These are phyloP conservation scores for Russula vinacea DNA, from an alignment of 768 basidiomycete genomes.

Conservation along the genomic window DNA sequence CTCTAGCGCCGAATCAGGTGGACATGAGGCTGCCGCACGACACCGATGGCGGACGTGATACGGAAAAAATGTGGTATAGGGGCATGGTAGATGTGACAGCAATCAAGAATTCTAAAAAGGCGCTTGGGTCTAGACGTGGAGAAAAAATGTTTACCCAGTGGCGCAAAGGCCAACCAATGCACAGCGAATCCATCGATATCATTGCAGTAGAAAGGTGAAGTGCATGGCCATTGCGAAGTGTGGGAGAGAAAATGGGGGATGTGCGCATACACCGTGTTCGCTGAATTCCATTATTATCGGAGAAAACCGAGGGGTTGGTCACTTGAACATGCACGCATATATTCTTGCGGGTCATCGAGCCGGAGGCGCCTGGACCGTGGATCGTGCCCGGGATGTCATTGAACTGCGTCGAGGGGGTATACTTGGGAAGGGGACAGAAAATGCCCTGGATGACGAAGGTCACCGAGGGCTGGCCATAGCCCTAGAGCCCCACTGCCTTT, in stretches of 20 bases:
- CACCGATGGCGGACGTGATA: conserved; percentile 25
- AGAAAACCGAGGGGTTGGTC: conserved; percentile 9
- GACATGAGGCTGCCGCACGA: conserved; percentile 28
- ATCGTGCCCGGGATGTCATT: conserved; percentile 6
- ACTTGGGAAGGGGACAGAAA: conserved; percentile 9
- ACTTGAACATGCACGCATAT: not conserved
- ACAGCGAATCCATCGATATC: not conserved
- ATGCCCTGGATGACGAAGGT: conserved; percentile 8
- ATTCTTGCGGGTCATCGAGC: conserved; percentile 11
- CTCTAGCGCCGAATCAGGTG: conserved; percentile 22
- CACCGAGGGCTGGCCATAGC: not conserved
- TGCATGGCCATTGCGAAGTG: conserved; percentile 3
- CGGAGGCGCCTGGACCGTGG: conserved; percentile 16
- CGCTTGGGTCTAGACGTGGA: conserved; percentile 4
- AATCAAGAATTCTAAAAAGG: conserved; percentile 16
- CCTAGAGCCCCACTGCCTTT: conserved; percentile 4
- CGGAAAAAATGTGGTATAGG: conserved; percentile 26
- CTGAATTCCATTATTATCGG: conserved; percentile 22
- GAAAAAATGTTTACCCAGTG: not conserved
- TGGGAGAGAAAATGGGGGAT: not conserved
- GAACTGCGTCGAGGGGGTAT: conserved; percentile 16
- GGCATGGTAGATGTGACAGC: conserved; percentile 24
- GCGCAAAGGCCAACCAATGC: conserved; percentile 5
- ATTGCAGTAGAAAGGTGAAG: not conserved
- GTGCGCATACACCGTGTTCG: not conserved